Conservation (phyloP, 441 rosid species). For the Breynia disticha region DNA sequence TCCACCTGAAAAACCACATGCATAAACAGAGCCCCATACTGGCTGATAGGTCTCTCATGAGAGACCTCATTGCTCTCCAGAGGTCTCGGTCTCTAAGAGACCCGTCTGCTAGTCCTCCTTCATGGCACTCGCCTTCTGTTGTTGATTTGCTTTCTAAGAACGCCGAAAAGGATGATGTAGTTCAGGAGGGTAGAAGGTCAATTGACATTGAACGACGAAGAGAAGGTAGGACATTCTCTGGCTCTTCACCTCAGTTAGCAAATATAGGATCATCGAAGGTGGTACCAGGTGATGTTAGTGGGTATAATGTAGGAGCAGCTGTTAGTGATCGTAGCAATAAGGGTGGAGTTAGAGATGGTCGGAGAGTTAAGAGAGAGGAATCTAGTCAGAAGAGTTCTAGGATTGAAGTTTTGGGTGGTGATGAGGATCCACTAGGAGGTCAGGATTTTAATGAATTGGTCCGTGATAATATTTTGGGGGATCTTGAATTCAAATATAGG, state of each 20-base stretch:
- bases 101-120: conserved; percentile 92
- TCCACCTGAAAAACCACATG: conserved; percentile 97
- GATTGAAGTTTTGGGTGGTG: conserved; percentile 30
- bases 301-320: conserved; percentile 26
- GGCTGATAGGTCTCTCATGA: conserved; percentile 66
- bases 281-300: conserved; percentile 38
- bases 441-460: conserved; percentile 31
- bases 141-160: conserved; percentile 65
- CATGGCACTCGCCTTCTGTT: conserved; percentile 79
- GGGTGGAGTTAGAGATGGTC: conserved; percentile 42
- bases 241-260: conserved; percentile 48
- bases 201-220: conserved; percentile 43
- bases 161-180: conserved; percentile 31
- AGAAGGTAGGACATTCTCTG: conserved; percentile 58
- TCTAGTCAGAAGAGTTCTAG: conserved; percentile 43
- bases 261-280: conserved; percentile 50
- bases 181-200: conserved; percentile 54
- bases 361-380: conserved; percentile 62
- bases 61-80: conserved; percentile 89
- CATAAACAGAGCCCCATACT: conserved; percentile 87
- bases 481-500: conserved; percentile 45
- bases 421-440: conserved; percentile 23
- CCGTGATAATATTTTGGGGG: conserved; percentile 36
- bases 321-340: conserved; percentile 42
- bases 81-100: conserved; percentile 89